A percentile compares a stretch with the other conserved stretches of the same genome.
Conservation (phyloP, 225 moss, liverwort and hornwort species). For the Sphagnum contortum region DNA sequence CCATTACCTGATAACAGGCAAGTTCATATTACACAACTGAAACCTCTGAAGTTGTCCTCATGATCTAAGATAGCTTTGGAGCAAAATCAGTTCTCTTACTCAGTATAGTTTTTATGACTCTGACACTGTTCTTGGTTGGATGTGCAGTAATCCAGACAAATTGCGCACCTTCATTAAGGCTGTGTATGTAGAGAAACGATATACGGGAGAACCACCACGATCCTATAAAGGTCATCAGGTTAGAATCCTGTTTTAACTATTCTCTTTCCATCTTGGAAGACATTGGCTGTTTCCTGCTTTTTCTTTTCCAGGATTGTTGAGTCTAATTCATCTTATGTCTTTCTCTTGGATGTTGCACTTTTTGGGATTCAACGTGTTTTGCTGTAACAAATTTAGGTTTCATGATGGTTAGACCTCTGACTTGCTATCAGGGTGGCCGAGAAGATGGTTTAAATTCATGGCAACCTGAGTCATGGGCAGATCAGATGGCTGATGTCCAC, state of each 20-base stretch:
- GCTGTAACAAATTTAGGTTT: no score
- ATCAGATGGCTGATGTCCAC: slow-evolving; percentile 13
- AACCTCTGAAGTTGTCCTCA: no score
- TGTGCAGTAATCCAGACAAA: slow-evolving; percentile 61
- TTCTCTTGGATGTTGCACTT: no score
- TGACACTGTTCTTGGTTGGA: no score
- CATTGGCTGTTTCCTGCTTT: no score
- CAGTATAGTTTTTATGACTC: no score
- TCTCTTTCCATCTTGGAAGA: no score
- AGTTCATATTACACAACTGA: not conserved
- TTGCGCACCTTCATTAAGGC: slow-evolving; percentile 83
- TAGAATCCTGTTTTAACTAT: slow-evolving; percentile 3
- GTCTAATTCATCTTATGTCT: no score
- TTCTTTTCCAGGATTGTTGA: no score
- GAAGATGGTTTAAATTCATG: slow-evolving; percentile 33
- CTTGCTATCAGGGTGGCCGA: slow-evolving; percentile 19
- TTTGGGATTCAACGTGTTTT: not conserved
- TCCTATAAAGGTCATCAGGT: slow-evolving; percentile 65
- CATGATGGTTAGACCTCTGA: no score
- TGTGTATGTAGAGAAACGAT: slow-evolving; percentile 83
- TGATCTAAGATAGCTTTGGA: no score
- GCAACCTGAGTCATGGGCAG: slow-evolving; percentile 25
- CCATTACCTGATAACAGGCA: slow-evolving; percentile 4
- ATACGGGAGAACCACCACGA: slow-evolving; percentile 47
- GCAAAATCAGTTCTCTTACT: no score